Conservation (phyloP, 192 early-diverging fungal genomes). For the Entomortierella lignicola region DNA sequence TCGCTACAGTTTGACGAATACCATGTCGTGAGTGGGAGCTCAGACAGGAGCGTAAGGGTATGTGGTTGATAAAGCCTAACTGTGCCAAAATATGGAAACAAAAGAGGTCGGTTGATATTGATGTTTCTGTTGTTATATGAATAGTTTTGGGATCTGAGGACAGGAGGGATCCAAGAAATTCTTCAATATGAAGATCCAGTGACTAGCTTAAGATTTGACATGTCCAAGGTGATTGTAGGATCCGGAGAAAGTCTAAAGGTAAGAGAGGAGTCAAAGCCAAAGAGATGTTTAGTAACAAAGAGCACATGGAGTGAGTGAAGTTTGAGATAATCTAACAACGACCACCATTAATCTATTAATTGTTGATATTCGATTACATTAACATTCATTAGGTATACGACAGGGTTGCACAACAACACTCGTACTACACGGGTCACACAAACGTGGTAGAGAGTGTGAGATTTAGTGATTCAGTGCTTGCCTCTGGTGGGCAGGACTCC, state of each 20-base stretch:
- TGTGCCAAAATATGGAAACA: too few relatives aligned
- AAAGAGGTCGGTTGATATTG: too few relatives aligned
- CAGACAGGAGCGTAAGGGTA: constrained; percentile 72
- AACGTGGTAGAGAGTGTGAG: constrained; percentile 56
- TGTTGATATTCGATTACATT: too few relatives aligned
- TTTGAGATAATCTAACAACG: too few relatives aligned
- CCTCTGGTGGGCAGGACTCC: constrained; percentile 72
- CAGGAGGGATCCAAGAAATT: constrained; percentile 70
- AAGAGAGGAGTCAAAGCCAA: too few relatives aligned
- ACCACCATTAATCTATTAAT: too few relatives aligned
- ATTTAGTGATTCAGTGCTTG: constrained; percentile 59
- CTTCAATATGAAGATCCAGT: constrained; percentile 68
- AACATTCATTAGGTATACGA: constrained; percentile 75
- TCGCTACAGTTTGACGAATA: constrained; percentile 75
- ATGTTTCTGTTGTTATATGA: not conserved
- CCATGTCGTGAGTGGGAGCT: constrained; percentile 77
- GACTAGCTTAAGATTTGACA: constrained; percentile 63
- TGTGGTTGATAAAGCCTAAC: constrained; percentile 9
- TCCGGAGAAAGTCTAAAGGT: constrained; percentile 60
- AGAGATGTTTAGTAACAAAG: too few relatives aligned
- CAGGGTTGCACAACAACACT: constrained; percentile 71
- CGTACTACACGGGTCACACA: constrained; percentile 61
- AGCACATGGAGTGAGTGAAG: too few relatives aligned
- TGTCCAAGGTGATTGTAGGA: constrained; percentile 65
- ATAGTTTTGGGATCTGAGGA: constrained; percentile 83